Base-by-base conservation (phyloP, 2,329 filamentous ascomycete genomes). In the Aureobasidium sp. region DNA sequence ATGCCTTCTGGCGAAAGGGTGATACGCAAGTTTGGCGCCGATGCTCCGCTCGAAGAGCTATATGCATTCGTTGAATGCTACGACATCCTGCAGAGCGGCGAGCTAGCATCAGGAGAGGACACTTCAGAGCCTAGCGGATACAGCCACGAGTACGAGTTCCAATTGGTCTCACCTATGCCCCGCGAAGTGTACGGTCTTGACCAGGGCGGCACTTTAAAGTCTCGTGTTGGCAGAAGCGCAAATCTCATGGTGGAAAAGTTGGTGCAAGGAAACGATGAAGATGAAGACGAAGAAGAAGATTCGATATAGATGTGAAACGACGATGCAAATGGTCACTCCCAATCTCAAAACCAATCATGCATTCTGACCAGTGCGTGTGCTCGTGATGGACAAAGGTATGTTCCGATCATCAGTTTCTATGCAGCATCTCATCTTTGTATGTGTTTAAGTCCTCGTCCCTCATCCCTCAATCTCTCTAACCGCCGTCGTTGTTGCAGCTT, bases 41-140 rank as follows among this genome's bases (percentile, higher is more conserved):
- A 84, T n/a, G 84, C 89, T 0, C 80, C 82, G 2, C 78, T 97
- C 40, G 93, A 97, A 71, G 91, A 97, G 69, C 77, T 99, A 6
- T 97, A 97, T 73, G 94, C 93, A 0, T 97, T 96, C 75, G 91
- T 97, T 2, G 94, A 99, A 71, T 97, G 93, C 75, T 87, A 91
- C 71, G 86, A 90, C 58, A 68, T 88, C 6, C 68, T 91, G 3
- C 74, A 81, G 39, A 74, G 75, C 1, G 73, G 70, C 24, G 73
- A 73, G 19, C 66, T 69, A 6, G 62, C 63, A 63, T 69, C 67
- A 4, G 72, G 75, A 17, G 71, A 76, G 35, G 74, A 72, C 22
- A 72, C 73, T 1, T 70, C 75, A 4, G 75, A 84, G 67, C 90
- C 91, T 0, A 77, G 81, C 24, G 83, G 77, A 14, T 97, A 94